Conservation (phyloP, 2,329 filamentous ascomycete genomes). For the Ophiosphaerella korrae region DNA sequence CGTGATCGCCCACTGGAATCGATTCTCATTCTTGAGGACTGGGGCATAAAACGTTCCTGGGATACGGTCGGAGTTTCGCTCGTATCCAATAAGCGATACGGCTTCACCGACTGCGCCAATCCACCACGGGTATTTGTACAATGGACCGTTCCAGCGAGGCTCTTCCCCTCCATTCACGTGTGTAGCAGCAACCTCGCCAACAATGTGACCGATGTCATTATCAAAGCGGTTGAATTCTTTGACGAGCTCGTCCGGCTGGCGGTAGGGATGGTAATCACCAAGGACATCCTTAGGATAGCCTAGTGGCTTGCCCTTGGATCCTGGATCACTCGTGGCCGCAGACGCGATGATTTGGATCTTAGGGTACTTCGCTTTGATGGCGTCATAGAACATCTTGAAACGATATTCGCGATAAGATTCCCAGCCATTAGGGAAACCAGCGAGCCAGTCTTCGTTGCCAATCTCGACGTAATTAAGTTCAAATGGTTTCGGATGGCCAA, state of each 20-base stretch:
- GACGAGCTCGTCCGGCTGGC: constrained; percentile 51
- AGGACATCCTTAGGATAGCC: constrained; percentile 25
- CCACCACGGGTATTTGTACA: constrained; percentile 45
- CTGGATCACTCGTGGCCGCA: constrained; percentile 37
- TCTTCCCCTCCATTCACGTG: constrained; percentile 36
- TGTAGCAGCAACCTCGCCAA: constrained; percentile 45
- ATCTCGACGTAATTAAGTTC: constrained; percentile 47
- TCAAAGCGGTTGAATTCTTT: constrained; percentile 56
- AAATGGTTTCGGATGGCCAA: constrained; percentile 46
- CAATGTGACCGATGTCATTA: constrained; percentile 42
- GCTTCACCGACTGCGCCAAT: constrained; percentile 67
- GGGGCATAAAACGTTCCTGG: constrained; percentile 53
- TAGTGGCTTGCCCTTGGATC: constrained; percentile 11
- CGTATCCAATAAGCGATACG: constrained; percentile 67
- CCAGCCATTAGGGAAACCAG: constrained; percentile 35
- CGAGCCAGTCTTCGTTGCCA: constrained; percentile 48
- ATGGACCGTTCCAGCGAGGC: constrained; percentile 30
- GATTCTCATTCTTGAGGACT: constrained; percentile 42
- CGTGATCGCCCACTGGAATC: constrained; percentile 45
- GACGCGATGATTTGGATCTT: constrained; percentile 45
- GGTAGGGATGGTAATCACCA: constrained; percentile 52
- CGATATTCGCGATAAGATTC: constrained; percentile 39
- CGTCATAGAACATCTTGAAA: constrained; percentile 40
- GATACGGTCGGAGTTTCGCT: constrained; percentile 67
- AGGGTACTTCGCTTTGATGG: constrained; percentile 41